phyloP scores from a whole-genome alignment of 1,284 basidiomycete species.

The Microbotryomycetes sp. region DNA sequence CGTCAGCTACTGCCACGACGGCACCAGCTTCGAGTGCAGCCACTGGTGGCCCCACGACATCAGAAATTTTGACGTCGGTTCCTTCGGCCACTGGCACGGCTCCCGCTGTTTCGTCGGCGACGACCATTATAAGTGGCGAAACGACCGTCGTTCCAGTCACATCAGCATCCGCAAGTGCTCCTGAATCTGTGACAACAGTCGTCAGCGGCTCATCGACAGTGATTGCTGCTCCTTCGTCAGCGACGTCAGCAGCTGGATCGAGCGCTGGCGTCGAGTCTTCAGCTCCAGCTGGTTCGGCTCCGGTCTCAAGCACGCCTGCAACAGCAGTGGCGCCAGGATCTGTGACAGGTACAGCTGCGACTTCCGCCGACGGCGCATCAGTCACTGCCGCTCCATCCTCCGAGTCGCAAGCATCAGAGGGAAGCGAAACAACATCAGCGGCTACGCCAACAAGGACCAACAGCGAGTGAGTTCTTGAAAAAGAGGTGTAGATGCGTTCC shows the following conservation, averaged over 20 bases:
- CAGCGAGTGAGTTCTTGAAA: background rate
- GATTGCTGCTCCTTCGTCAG: background rate
- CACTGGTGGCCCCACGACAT: too few species aligned
- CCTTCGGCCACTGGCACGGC: background rate
- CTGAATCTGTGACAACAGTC: too few species aligned
- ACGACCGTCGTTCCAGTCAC: background rate
- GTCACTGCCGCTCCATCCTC: background rate
- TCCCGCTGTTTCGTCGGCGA: background rate
- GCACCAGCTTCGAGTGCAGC: background rate
- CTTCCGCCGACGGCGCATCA: background rate
- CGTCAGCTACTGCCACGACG: background rate
- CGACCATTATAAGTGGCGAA: background rate
- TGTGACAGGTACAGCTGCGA: background rate
- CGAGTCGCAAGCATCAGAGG: background rate
- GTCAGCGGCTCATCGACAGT: too few species aligned
- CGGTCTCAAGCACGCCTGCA: too few species aligned
- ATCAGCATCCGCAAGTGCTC: background rate
- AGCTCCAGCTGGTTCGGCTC: too few species aligned
- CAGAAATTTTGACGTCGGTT: background rate
- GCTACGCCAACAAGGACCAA: constrained; percentile 2
- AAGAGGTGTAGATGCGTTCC: background rate
- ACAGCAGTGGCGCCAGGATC: background rate
- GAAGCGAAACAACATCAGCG: background rate
- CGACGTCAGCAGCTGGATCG: background rate
- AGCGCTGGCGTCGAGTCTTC: background rate